phyloP scores from a whole-genome alignment of 2,329 filamentous ascomycete genomes.

The Exophiala dermatitidis region DNA sequence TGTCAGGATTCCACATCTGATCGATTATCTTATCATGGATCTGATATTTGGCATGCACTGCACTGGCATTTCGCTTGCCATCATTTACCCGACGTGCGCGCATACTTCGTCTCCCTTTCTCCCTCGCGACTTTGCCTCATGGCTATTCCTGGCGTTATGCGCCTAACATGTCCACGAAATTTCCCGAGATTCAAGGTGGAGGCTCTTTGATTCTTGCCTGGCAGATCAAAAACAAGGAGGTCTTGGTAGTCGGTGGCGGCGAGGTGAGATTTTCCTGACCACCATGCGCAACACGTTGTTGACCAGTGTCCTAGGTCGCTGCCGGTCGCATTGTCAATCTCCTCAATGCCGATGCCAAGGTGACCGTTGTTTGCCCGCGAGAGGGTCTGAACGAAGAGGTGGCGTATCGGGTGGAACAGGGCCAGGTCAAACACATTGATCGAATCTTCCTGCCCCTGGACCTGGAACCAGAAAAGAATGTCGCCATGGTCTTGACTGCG shows the following conservation, averaged over 20 bases:
- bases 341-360: constrained; percentile 86
- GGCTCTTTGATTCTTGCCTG: constrained; percentile 92
- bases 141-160: constrained; percentile 14
- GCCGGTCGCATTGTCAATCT: constrained; percentile 89
- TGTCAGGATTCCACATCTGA: not conserved
- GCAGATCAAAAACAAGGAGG: constrained; percentile 82
- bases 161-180: constrained; percentile 47
- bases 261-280: constrained; percentile 55
- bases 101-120: constrained; percentile 15
- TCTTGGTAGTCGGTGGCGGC: constrained; percentile 90
- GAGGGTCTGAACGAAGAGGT: constrained; percentile 84
- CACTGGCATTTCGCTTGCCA: constrained; percentile 5
- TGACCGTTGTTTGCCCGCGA: constrained; percentile 75
- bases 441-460: constrained; percentile 81
- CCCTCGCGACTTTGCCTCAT: constrained; percentile 11
- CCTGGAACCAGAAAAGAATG: constrained; percentile 56
- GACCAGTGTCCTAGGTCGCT: constrained; percentile 61
- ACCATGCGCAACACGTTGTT: not conserved
- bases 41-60: too few relatives aligned
- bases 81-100: constrained; percentile 8
- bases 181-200: constrained; percentile 76
- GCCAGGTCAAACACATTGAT: constrained; percentile 72
- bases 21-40: not conserved
- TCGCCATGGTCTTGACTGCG: constrained; percentile 84
- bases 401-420: constrained; percentile 65